Percentiles rank a stretch among this genome's conserved stretches.
phyloP scores from a whole-genome alignment of 495 filamentous ascomycete species.

The Penicillium alfredii region DNA sequence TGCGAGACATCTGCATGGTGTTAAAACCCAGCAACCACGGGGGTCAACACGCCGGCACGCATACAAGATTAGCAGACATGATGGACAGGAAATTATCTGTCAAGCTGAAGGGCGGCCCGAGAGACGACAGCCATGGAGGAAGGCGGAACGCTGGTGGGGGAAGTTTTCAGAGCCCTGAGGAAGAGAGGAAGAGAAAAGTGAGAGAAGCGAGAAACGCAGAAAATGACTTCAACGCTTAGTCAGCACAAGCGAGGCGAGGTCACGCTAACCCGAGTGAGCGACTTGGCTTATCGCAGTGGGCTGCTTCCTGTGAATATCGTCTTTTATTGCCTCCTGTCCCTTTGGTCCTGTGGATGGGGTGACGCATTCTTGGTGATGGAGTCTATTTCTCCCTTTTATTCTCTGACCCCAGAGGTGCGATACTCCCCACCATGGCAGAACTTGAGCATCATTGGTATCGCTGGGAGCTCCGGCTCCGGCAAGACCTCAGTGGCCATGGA shows the following conservation, averaged over 20 bases:
- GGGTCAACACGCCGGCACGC: conserved; percentile 33
- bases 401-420: conserved; percentile 48
- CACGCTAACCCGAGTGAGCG: too few species aligned
- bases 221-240: conserved; percentile 18
- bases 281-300: too few species aligned
- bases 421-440: conserved; percentile 95
- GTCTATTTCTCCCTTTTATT: conserved; percentile 40
- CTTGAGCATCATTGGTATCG: conserved; percentile 90
- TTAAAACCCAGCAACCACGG: conserved; percentile 38
- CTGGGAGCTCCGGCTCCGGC: conserved; percentile 91
- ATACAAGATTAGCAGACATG: conserved; percentile 43
- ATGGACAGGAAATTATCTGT: conserved; percentile 16
- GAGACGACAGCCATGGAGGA: conserved; percentile 27
- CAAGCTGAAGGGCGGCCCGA: conserved; percentile 18
- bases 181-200: conserved; percentile 9
- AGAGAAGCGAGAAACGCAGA: conserved; percentile 6
- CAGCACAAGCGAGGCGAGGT: conserved; percentile 16
- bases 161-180: conserved; percentile 9
- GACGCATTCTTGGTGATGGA: conserved; percentile 37
- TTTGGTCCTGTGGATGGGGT: too few species aligned
- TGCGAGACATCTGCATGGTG: conserved; percentile 54
- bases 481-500: conserved; percentile 94
- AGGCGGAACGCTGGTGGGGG: conserved; percentile 22
- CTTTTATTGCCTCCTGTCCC: too few species aligned
- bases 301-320: too few species aligned